Conservation (phyloP, 2,329 filamentous ascomycete genomes). For the Dothideomycetidae sp. region DNA sequence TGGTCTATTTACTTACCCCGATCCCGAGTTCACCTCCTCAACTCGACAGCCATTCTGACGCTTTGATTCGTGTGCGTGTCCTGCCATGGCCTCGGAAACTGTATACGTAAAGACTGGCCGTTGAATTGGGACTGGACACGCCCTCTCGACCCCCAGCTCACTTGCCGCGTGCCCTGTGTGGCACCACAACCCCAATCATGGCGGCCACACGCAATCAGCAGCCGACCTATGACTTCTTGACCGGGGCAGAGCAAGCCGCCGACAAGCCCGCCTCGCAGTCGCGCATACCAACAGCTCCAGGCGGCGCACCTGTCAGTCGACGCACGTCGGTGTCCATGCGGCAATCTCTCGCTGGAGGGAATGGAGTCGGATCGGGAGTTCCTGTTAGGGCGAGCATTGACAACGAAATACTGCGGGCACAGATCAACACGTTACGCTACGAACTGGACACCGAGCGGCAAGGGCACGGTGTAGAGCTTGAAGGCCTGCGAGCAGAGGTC, state of each 20-base stretch:
- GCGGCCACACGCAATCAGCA: conserved; percentile 16
- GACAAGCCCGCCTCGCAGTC: neutral
- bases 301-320: neutral
- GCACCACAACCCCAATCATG: conserved; percentile 1
- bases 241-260: conserved; percentile 20
- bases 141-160: too few species aligned
- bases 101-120: too few species aligned
- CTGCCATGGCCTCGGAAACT: too few species aligned
- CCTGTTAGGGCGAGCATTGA: conserved; percentile 23
- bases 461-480: conserved; percentile 64
- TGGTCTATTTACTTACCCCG: too few species aligned
- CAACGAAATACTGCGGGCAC: conserved; percentile 73
- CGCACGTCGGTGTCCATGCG: conserved; percentile 1
- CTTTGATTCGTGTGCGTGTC: too few species aligned
- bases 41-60: too few species aligned
- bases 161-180: too few species aligned
- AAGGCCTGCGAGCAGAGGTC: conserved; percentile 72
- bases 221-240: conserved; percentile 36
- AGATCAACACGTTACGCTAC: conserved; percentile 77
- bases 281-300: conserved; percentile 3
- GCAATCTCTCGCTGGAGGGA: conserved; percentile 2
- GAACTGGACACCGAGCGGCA: conserved; percentile 76
- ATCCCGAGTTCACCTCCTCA: too few species aligned
- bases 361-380: conserved; percentile 6
- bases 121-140: too few species aligned